Conservation (phyloP, 2,329 filamentous ascomycete genomes). For the Diaporthe vexans region DNA sequence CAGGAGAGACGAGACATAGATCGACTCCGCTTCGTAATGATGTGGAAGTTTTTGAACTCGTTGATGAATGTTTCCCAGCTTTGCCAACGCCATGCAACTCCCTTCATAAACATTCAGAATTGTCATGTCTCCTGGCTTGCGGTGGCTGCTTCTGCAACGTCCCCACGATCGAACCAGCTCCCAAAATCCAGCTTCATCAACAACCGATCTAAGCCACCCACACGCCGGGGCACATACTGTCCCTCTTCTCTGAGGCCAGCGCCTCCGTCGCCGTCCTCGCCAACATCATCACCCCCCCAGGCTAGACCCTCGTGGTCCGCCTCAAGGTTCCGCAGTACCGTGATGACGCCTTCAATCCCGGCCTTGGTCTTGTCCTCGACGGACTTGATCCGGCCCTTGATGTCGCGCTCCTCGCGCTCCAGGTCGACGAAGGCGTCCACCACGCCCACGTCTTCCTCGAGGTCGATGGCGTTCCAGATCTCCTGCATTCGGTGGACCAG, state of each 20-base stretch:
- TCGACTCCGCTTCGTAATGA: slow-evolving; percentile 12
- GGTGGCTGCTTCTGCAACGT: slow-evolving; percentile 41
- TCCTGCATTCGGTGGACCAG: slow-evolving; percentile 81
- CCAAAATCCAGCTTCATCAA: slow-evolving; percentile 91
- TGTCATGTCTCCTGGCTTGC: neutral
- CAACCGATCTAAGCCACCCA: slow-evolving; percentile 85
- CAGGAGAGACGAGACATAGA: neutral
- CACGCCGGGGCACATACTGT: slow-evolving; percentile 77
- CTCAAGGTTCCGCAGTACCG: slow-evolving; percentile 62
- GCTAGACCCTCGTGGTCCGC: slow-evolving; percentile 51
- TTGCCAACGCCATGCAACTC: slow-evolving; percentile 22
- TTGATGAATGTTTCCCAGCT: slow-evolving; percentile 1
- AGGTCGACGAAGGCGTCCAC: slow-evolving; percentile 82
- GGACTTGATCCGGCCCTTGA: slow-evolving; percentile 73
- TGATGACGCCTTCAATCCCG: slow-evolving; percentile 78
- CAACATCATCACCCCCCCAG: slow-evolving; percentile 53
- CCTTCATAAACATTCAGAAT: neutral
- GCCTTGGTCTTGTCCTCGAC: slow-evolving; percentile 75
- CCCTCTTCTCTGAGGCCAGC: slow-evolving; percentile 57
- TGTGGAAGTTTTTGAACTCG: slow-evolving; percentile 13
- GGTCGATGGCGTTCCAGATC: slow-evolving; percentile 83
- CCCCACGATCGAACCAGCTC: slow-evolving; percentile 64
- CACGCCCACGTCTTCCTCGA: slow-evolving; percentile 86
- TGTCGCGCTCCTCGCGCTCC: slow-evolving; percentile 78
- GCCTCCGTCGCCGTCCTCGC: slow-evolving; percentile 49